Evolutionary conservation across 169 alveolate genomes (phyloP), one percentile per base, ranked within the genome.

Genomic region (Cryptosporidium ryanae): DNA sequence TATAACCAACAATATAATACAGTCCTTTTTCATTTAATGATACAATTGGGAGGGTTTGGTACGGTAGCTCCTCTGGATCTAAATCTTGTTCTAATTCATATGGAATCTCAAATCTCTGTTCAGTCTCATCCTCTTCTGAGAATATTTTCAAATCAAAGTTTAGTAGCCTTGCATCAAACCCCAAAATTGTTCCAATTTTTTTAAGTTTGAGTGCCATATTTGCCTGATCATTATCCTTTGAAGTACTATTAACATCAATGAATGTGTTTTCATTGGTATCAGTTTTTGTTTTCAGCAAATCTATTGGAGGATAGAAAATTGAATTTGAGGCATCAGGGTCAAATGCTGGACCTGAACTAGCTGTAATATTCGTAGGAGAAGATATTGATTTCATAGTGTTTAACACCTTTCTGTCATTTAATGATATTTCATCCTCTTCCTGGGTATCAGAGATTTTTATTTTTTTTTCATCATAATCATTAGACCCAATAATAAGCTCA

Each of bases 1-100:
- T 82, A 55, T 92, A 93, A 3, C 97, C 97, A 27, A 95, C 95
- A 12, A 95, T 93, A 91, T 95, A 96, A 38, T 96, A 96, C 25
- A 93, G 90, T 23, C 97, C 97, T 18, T 93, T 92, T 44, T 90
- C 94, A n/a, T 95, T 95, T 84, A 94, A 92, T 49, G 93, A 82
- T 57, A 95, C 94, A 18, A 95, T 93, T 2, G 97, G 96, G 34
- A 94, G 96, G 32, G 94, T 82, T 82, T 90, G 87, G 82, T 95
- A 95, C 8, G 96, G 97, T 17, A 95, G 89, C 64, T 94, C 97
- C 43, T 91, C 91, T 6, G 82, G 90, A 46, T 92, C 93, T 89
- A 94, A 90, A 76, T 95, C 97, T 27, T 92, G 91, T 57, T 95
- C 97, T 90, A 93, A 67, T 32, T 94, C 97, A 84, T 93, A 94